These are phyloP conservation scores for Sparassis latifolia DNA, from an alignment of 1,284 basidiomycete genomes.

Conservation along the genomic window DNA sequence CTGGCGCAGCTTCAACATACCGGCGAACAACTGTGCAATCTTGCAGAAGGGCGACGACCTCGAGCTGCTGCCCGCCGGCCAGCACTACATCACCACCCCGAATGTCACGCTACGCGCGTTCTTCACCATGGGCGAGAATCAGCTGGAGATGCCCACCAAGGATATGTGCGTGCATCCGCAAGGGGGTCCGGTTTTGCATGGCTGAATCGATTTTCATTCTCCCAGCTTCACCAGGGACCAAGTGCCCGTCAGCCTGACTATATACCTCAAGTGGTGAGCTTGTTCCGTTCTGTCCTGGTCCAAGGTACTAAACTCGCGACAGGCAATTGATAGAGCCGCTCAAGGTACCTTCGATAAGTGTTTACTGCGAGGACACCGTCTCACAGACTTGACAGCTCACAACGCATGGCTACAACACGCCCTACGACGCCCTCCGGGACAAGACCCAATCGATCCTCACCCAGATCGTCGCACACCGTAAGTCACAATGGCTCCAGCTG, in stretches of 20 bases:
- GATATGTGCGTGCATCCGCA: conserved; percentile 52
- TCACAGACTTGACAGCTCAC: conserved; percentile 36
- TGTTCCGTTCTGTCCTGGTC: background rate
- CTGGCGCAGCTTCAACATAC: conserved; percentile 59
- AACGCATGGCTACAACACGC: conserved; percentile 73
- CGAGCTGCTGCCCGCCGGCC: conserved; percentile 68
- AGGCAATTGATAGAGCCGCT: conserved; percentile 69
- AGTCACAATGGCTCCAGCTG: conserved; percentile 18
- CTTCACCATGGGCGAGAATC: conserved; percentile 74
- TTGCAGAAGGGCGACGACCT: conserved; percentile 73
- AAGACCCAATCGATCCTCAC: conserved; percentile 81
- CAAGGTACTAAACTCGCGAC: background rate
- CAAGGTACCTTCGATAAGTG: conserved; percentile 32
- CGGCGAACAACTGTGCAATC: conserved; percentile 79
- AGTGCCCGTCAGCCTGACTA: conserved; percentile 74
- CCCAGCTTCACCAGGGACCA: conserved; percentile 76
- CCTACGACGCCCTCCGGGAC: conserved; percentile 73
- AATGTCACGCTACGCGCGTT: conserved; percentile 68
- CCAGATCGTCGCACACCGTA: conserved; percentile 71
- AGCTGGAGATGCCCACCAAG: conserved; percentile 79
- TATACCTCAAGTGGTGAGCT: conserved; percentile 67
- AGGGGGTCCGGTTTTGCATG: too few species aligned
- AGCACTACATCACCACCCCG: conserved; percentile 76
- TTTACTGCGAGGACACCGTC: too few species aligned
- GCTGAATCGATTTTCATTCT: background rate